Base-by-base conservation (phyloP, 1,139 yeast genomes). In the Taiozyma sp. region DNA sequence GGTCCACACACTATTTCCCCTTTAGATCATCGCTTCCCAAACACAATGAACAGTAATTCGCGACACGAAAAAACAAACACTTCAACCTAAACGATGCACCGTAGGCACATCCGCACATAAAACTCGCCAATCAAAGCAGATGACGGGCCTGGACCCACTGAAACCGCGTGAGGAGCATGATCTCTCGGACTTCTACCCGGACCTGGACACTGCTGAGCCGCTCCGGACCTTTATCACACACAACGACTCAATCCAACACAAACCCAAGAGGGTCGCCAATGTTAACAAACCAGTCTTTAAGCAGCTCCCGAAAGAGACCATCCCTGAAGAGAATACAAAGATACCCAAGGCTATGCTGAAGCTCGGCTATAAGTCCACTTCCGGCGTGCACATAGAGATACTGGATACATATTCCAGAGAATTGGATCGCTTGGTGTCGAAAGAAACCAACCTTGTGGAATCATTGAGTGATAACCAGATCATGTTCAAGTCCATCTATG, bases 101-200 rank as follows among this genome's bases (percentile, higher is more conserved):
- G 7, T n/a, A n/a, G 14, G 36, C 19, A 32, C 36, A 32, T 32
- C 36, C 19, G 9, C 36, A n/a, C 12, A 3, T 7, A 2, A 30
- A 30, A 30, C 16, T 13, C 34, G 16, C 34, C 36, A 32, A 32
- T 32, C 19, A 32, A 3, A 14, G 16, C 19, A 38, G 14, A 38
- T 38, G 41, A 19, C 13, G 19, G 41, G 41, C 22, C 24, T 40
- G n/a, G 65, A 62, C 39, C 62, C 65, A 0, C 46, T 56, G 8
- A 81, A 83, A 64, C 92, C 95, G 4, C 78, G 97, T 49, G 97
- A 90, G 60, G 97, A 91, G 65, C 77, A 80, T 45, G 80, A 86
- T 54, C 84, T 74, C 63, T 68, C 71, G 48, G 91, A 85, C 52
- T 76, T 85, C 51, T 88, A 91, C 64, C 84, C 89, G 0, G 84